Base-by-base conservation (phyloP, 2,329 filamentous ascomycete genomes). In the Diaporthe ampelina region DNA sequence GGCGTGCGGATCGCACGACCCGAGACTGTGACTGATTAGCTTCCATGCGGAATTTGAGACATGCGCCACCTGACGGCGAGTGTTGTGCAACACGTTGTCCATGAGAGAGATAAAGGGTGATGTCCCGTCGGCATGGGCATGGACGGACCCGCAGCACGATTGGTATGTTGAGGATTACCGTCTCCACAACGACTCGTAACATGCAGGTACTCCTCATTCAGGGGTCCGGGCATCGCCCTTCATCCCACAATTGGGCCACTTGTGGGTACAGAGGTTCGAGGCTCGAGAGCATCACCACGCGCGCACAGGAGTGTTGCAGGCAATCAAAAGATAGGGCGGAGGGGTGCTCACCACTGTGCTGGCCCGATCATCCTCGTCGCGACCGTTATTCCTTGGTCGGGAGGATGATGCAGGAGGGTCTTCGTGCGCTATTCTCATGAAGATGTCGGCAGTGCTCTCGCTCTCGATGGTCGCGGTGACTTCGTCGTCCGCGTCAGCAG, bases 381-480 rank as follows among this genome's bases (percentile, higher is more conserved):
- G 82, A 9, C 83, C 82, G 57, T 85, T 83, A 11, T 78, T 75
- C 24, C 79, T 78, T 68, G 84, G 85, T 63, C 83, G 84, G 21
- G 81, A 40, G 10, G 48, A 52, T 35, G 74, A 65, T 26, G 72
- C 69, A 17, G 74, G 78, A 19, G 85, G 77, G 76, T 91, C 89
- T 74, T 91, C 88, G 15, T 87, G 84, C 17, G 90, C 89, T 74
- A 91, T 91, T 71, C 85, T 87, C 75, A 91, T 85, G 76, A 91
- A 91, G 54, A 91, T 83, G 76, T 91, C 90, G 52, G 88, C 88
- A 4, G 86, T 88, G 68, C 74, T 74, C 56, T 76, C 74, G 48
- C 74, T 76, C 37, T 76, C 74, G 3, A 67, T 61, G 48, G 63
- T 70, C 72, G 91, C 72, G 5, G 69, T 58, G 29, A 67, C 69